Conservation (phyloP, 1,139 yeast genomes). For the Candida sp. region DNA sequence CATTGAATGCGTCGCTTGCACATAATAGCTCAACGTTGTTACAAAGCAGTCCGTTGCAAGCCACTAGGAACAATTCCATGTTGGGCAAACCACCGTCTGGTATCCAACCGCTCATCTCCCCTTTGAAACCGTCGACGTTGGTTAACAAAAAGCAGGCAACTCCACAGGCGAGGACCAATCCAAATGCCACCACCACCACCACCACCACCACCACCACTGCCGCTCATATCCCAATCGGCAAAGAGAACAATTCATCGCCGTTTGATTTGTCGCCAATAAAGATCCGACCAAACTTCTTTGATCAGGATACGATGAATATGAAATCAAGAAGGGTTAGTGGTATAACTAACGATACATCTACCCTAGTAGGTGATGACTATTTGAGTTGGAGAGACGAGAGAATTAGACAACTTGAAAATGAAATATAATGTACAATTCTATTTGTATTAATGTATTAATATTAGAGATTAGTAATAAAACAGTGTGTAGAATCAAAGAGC, state of each 20-base stretch:
- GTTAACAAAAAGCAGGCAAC: background rate
- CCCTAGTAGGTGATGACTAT: conserved; percentile 47
- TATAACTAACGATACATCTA: conserved; percentile 38
- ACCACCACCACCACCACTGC: too few species aligned
- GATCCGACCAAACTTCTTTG: conserved; percentile 7
- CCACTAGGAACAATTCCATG: conserved; percentile 15
- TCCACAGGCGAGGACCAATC: too few species aligned
- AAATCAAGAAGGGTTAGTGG: conserved; percentile 20
- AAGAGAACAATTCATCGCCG: conserved; percentile 18
- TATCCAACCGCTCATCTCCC: conserved; percentile 36
- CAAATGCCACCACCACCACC: too few species aligned
- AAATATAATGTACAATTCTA: conserved; percentile 6
- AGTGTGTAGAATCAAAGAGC: background rate
- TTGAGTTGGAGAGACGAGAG: conserved; percentile 45
- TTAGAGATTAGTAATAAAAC: background rate
- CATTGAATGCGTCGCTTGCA: conserved; percentile 19
- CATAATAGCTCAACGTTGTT: conserved; percentile 13
- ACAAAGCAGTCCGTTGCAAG: conserved; percentile 23
- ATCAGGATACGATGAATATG: background rate
- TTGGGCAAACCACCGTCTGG: conserved; percentile 17
- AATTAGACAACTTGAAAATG: conserved; percentile 34
- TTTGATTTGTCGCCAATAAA: conserved; percentile 15
- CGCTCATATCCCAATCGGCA: conserved; percentile 8
- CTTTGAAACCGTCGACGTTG: conserved; percentile 19
- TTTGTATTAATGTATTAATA: conserved; percentile 8